Conservation (phyloP, 2,329 filamentous ascomycete species). For the Hypoxylon sp. region DNA sequence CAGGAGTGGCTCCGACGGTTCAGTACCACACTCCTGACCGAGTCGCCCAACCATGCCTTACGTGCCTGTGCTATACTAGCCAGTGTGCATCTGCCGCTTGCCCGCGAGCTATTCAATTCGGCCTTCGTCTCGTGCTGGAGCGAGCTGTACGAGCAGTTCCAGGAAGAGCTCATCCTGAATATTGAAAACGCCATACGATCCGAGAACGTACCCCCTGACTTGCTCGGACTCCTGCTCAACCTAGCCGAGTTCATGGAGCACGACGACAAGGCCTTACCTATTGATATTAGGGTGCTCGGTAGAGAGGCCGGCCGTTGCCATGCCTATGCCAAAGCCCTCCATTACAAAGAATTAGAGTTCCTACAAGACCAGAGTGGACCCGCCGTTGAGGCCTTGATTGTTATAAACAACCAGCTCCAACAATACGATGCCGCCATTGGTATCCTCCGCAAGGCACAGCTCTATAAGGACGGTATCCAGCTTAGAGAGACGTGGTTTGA, state of each 20-base stretch:
- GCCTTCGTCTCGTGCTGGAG: conserved; percentile 99
- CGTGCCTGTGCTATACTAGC: conserved; percentile 93
- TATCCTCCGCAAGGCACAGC: conserved; percentile 94
- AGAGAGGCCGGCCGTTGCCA: conserved; percentile 97
- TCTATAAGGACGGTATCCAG: conserved; percentile 93
- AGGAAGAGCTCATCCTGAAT: conserved; percentile 94
- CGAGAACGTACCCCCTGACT: conserved; percentile 94
- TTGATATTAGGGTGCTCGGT: conserved; percentile 94
- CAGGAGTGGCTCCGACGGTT: conserved; percentile 98
- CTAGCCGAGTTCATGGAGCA: conserved; percentile 99
- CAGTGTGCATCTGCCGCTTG: conserved; percentile 90
- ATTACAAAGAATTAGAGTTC: conserved; percentile 99
- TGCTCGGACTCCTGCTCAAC: conserved; percentile 93
- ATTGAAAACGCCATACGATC: conserved; percentile 97
- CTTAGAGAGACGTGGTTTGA: conserved; percentile 99
- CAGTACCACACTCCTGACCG: conserved; percentile 93
- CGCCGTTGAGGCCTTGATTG: conserved; percentile 96
- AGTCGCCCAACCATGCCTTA: conserved; percentile 95
- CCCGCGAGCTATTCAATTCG: conserved; percentile 96
- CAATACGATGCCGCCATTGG: conserved; percentile 99
- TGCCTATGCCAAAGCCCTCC: conserved; percentile 96
- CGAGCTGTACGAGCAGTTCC: conserved; percentile 95
- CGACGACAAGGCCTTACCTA: conserved; percentile 97
- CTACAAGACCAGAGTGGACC: conserved; percentile 96
- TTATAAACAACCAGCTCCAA: conserved; percentile 99